These are phyloP conservation scores for Candida tropicalis DNA, from an alignment of 1,139 yeast species.

Conservation along the genomic window DNA sequence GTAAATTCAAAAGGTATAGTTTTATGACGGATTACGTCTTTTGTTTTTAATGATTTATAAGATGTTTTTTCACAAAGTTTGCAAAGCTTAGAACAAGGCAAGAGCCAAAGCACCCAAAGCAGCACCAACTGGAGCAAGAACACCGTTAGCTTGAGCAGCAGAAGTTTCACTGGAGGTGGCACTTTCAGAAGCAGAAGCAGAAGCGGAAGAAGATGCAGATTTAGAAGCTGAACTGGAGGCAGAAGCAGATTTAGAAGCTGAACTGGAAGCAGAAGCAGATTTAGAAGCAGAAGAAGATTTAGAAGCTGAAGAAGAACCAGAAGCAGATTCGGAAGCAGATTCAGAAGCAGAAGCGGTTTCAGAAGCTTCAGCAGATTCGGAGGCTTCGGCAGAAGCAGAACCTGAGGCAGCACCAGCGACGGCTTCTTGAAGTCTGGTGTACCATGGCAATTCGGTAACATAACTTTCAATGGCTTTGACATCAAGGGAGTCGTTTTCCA, in stretches of 20 bases:
- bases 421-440: constrained; percentile 31
- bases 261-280: constrained; percentile 2
- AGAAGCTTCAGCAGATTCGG: constrained; percentile 2
- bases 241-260: constrained; percentile 14
- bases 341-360: constrained; percentile 6
- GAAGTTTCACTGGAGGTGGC: constrained; percentile 9
- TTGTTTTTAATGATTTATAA: no score
- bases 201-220: constrained; percentile 8
- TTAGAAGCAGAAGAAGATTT: constrained; percentile 13
- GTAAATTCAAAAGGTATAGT: no score
- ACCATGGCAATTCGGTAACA: constrained; percentile 50
- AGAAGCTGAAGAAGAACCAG: constrained; percentile 13
- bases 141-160: constrained; percentile 19
- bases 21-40: no score
- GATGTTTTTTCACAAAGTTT: no score
- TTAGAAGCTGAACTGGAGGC: constrained; percentile 12
- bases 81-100: constrained; percentile 30
- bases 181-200: constrained; percentile 13
- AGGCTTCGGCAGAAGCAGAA: constrained; percentile 12
- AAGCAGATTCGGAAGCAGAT: constrained; percentile 12
- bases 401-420: constrained; percentile 17
- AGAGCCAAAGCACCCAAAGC: constrained; percentile 38
- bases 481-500: constrained; percentile 27
- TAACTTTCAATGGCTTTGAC: constrained; percentile 31
- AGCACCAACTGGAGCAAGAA: constrained; percentile 37